phyloP scores from a whole-genome alignment of 139 green algal genomes.

The Gonium pectorale region DNA sequence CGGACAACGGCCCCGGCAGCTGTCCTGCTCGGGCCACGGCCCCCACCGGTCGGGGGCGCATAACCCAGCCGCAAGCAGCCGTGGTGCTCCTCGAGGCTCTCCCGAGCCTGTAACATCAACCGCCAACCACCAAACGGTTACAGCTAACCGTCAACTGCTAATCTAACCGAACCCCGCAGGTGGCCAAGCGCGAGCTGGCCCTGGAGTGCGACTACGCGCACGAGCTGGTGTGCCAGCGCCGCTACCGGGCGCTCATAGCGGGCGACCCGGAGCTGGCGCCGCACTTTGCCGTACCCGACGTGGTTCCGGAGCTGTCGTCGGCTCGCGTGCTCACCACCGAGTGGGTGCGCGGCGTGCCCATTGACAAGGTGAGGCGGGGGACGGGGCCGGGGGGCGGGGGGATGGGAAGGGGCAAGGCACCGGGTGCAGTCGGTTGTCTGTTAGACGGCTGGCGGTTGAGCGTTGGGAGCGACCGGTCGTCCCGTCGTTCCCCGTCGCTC shows the following conservation, averaged over 20 bases:
- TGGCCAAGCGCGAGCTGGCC: conserved; percentile 92
- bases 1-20: too few relatives aligned
- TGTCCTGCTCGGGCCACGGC: too few relatives aligned
- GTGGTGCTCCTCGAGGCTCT: too few relatives aligned
- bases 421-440: too few relatives aligned
- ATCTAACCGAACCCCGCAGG: conserved; percentile 40
- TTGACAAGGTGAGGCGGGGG: conserved; percentile 77
- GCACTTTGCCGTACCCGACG: conserved; percentile 82
- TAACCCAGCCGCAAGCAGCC: too few relatives aligned
- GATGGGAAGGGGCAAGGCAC: background rate
- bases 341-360: conserved; percentile 85
- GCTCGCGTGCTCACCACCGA: conserved; percentile 84
- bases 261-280: conserved; percentile 49
- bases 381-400: background rate
- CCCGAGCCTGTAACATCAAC: too few relatives aligned
- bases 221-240: conserved; percentile 63
- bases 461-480: too few relatives aligned
- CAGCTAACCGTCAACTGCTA: too few relatives aligned
- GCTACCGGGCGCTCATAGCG: conserved; percentile 76
- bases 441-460: too few relatives aligned
- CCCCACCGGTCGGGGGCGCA: too few relatives aligned
- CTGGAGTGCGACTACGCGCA: conserved; percentile 95
- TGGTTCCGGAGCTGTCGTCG: conserved; percentile 79
- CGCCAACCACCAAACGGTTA: too few relatives aligned
- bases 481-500: too few relatives aligned